A percentile compares a stretch with the other conserved stretches of the same genome.
phyloP scores from a whole-genome alignment of 805 yeast species.

The Candida krabiensis region DNA sequence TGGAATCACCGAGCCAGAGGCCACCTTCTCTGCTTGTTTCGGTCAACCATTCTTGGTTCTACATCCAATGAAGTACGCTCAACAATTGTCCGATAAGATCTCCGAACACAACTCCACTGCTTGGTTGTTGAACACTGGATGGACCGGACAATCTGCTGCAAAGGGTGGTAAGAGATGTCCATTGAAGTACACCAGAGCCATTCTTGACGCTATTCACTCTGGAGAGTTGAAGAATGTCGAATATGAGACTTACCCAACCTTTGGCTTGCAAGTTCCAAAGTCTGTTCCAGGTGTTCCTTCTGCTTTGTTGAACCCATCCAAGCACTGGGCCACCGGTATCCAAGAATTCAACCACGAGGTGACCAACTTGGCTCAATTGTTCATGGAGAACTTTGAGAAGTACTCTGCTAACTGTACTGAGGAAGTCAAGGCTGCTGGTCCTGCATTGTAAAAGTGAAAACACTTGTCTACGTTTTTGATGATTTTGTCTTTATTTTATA shows the following conservation, averaged over 20 bases:
- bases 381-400: conserved; percentile 82
- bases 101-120: conserved; percentile 85
- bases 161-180: conserved; percentile 98
- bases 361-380: conserved; percentile 67
- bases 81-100: conserved; percentile 93
- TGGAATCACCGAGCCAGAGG: conserved; percentile 97
- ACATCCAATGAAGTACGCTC: conserved; percentile 98
- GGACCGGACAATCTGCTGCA: conserved; percentile 94
- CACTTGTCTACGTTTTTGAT: not conserved
- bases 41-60: conserved; percentile 98
- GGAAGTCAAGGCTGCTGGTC: conserved; percentile 94
- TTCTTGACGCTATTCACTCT: conserved; percentile 89
- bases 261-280: conserved; percentile 86
- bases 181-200: conserved; percentile 95
- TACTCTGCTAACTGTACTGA: conserved; percentile 79
- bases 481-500: not conserved
- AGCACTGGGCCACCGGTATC: conserved; percentile 67
- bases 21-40: conserved; percentile 97
- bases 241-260: conserved; percentile 81
- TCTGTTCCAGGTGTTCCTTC: conserved; percentile 78
- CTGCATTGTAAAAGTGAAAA: conserved; percentile 44
- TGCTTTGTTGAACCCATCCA: conserved; percentile 83
- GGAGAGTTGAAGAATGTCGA: conserved; percentile 81
- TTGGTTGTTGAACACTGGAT: conserved; percentile 96
- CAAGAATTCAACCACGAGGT: conserved; percentile 56